Evolutionary conservation across 495 filamentous ascomycete genomes (phyloP).

Genomic region (Penicillium paradoxum): DNA sequence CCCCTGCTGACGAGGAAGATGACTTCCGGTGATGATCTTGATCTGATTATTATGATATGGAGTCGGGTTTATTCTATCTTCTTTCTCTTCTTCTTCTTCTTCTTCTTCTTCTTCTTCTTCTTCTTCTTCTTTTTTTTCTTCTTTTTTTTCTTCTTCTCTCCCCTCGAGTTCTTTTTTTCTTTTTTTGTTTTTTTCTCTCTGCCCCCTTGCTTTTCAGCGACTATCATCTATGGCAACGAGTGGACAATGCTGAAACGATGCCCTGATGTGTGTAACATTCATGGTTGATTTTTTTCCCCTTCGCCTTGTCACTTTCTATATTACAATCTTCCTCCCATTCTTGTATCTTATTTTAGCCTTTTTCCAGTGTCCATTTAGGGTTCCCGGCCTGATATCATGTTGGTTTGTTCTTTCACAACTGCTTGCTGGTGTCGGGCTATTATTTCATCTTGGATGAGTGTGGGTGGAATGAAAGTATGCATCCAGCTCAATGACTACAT

Average conservation of each 20-base stretch:
- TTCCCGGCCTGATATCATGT: not conserved
- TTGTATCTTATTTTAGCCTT: conserved; percentile 4
- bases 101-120: too few relatives aligned
- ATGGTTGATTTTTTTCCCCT: conserved; percentile 13
- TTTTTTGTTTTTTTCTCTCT: conserved; percentile 4
- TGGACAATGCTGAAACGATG: conserved; percentile 41
- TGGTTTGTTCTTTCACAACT: not conserved
- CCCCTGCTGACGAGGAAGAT: conserved; percentile 37
- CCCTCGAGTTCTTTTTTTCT: not conserved
- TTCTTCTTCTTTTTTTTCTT: conserved; percentile 1
- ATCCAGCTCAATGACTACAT: not conserved
- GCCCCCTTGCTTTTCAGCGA: conserved; percentile 28
- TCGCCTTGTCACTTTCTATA: not conserved
- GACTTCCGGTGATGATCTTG: conserved; percentile 35
- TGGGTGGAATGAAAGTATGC: not conserved
- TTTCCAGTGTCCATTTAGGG: not conserved
- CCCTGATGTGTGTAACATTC: conserved; percentile 33
- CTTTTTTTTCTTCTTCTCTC: conserved; percentile 3
- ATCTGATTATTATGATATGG: not conserved
- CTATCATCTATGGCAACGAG: conserved; percentile 39
- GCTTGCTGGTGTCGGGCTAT: not conserved
- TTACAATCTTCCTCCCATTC: conserved; percentile 10
- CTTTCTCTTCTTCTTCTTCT: not conserved
- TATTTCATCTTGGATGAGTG: not conserved
- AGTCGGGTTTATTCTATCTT: not conserved